Percentiles rank a stretch among this genome's conserved stretches.
Evolutionary conservation across 139 green algal species (phyloP).

Genomic region (Ulvella scutata): DNA sequence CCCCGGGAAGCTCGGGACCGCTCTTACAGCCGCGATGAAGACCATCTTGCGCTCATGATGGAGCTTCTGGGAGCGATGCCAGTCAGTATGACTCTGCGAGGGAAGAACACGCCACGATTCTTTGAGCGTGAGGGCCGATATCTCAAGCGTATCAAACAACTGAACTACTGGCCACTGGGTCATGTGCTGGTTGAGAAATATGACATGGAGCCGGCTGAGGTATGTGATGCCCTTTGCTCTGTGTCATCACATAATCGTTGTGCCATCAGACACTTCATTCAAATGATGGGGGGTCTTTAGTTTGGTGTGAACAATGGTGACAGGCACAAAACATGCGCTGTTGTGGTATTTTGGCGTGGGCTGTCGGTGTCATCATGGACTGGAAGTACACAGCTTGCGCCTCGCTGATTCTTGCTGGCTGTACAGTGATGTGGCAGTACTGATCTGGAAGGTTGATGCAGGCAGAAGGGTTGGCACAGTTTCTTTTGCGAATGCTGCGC

Average conservation of each 20-base stretch:
- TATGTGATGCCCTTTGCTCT: no score
- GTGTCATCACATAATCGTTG: no score
- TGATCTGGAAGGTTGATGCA: constrained; percentile 13
- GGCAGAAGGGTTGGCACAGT: constrained; percentile 54
- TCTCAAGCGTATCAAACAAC: constrained; percentile 80
- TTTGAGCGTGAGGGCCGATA: constrained; percentile 20
- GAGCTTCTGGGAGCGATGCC: constrained; percentile 85
- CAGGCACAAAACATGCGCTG: neutral
- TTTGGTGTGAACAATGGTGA: neutral
- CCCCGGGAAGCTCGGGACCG: constrained; percentile 36
- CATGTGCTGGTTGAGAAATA: constrained; percentile 90
- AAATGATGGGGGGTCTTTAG: neutral
- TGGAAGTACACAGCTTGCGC: neutral
- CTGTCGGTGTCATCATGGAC: neutral
- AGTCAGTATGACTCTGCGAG: neutral
- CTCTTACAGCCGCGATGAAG: constrained; percentile 76
- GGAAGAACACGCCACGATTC: neutral
- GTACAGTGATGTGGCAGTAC: neutral
- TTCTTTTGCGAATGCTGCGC: constrained; percentile 87
- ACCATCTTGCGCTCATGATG: constrained; percentile 95
- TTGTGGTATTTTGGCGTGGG: neutral
- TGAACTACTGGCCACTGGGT: constrained; percentile 84
- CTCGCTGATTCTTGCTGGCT: neutral
- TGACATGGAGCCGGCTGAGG: constrained; percentile 56
- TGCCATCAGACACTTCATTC: no score